Evolutionary conservation across 2,329 filamentous ascomycete species (phyloP), one percentile per base, ranked within the genome.

Genomic region (Boeremia lycopersici): DNA sequence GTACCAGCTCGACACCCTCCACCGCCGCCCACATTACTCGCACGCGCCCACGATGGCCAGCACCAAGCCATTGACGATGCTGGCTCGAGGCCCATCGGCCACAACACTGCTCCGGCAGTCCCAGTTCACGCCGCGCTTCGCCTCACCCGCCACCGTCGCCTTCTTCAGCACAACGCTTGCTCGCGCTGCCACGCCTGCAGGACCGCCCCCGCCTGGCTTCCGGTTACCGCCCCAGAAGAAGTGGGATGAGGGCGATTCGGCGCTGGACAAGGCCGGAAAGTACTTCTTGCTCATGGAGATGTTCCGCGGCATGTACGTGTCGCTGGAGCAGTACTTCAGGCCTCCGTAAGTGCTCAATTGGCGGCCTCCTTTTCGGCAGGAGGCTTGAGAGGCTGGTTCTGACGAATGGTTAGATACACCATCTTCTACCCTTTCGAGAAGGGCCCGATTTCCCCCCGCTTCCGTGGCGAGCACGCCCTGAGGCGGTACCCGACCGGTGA

Each of bases 371-470:
- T n/a, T 41, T 54, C 34, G 38, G 53, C 30, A 52, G 36, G 31
- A n/a, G 28, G 30, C 7, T 35, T 13, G 26, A 15, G 54, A 49
- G 13, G 12, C 23, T 5, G 11, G n/a, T 61, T 47, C 64, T 79
- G 65, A 78, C 53, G 42, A 40, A 44, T 28, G 13, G 34, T 26
- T 70, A 96, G 93, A 69, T 97, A 98, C 79, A 99, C 95, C 45
- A 99, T 99, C 74, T 96, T 87, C 82, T 99, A 99, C 75, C 95
- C 95, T 38, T 99, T 97, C 78, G 95, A 99, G 77, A 99, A 99
- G 84, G 95, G 95, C 42, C 95, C 95, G 57, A 97, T 99, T 76
- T 97, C 93, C 31, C 95, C 95, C 58, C 89, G 95, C 68, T 99
- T 99, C 87, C 90, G 95, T 78, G 95, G 95, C 76, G 95, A 99